Evolutionary conservation across 768 basidiomycete genomes (phyloP).

Genomic region (Tricholoma terreum): DNA sequence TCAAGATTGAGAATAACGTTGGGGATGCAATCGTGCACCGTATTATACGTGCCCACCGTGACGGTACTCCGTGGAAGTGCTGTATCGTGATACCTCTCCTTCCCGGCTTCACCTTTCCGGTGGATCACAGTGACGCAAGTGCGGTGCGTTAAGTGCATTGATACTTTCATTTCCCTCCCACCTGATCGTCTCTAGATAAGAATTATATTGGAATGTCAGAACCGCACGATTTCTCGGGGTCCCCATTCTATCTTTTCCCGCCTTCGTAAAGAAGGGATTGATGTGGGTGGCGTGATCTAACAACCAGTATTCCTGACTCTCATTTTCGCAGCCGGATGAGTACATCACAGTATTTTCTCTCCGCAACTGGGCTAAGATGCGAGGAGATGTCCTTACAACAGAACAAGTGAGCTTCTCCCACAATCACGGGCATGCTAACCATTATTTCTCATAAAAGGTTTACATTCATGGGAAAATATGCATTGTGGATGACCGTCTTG

Average conservation of each 20-base stretch:
- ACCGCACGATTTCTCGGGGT: conserved; percentile 82
- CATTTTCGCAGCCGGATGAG: conserved; percentile 69
- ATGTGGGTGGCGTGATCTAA: conserved; percentile 48
- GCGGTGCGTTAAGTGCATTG: conserved; percentile 52
- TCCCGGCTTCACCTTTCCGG: conserved; percentile 90
- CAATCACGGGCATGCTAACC: conserved; percentile 7
- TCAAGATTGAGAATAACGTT: conserved; percentile 87
- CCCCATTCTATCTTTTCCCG: conserved; percentile 89
- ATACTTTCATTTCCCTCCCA: not conserved
- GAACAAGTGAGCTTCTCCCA: conserved; percentile 61
- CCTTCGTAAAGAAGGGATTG: conserved; percentile 81
- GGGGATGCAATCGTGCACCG: conserved; percentile 92
- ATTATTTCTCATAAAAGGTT: conserved; percentile 43
- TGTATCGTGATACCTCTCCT: conserved; percentile 89
- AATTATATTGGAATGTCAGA: conserved; percentile 94
- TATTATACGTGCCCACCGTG: conserved; percentile 82
- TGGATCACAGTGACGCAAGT: conserved; percentile 91
- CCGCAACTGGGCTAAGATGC: conserved; percentile 91
- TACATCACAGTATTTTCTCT: conserved; percentile 90
- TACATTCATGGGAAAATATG: conserved; percentile 90
- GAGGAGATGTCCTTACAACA: conserved; percentile 78
- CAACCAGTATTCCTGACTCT: conserved; percentile 6
- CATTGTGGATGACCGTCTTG: conserved; percentile 92
- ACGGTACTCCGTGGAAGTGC: conserved; percentile 84
- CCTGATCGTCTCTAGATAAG: conserved; percentile 57